These are phyloP conservation scores for Grosmannia clavigera DNA, from an alignment of 2,329 filamentous ascomycete species.

Conservation along the genomic window DNA sequence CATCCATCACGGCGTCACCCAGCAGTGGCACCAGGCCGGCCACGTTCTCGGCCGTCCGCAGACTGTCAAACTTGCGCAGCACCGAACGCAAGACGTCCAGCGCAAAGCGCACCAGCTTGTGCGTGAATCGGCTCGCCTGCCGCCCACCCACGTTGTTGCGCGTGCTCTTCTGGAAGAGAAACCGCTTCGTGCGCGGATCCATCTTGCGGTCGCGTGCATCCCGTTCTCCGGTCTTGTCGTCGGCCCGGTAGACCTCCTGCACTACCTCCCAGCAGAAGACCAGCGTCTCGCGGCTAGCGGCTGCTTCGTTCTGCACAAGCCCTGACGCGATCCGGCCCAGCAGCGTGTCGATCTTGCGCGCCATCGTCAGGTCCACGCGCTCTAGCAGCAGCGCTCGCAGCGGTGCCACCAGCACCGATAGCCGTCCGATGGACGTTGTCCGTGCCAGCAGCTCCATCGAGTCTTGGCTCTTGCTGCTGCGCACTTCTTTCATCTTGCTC, in stretches of 20 bases:
- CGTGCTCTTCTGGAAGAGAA: constrained; percentile 67
- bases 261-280: constrained; percentile 93
- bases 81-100: constrained; percentile 76
- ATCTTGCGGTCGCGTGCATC: constrained; percentile 21
- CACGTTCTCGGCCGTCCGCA: constrained; percentile 70
- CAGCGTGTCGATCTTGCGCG: constrained; percentile 83
- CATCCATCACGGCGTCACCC: constrained; percentile 71
- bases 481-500: constrained; percentile 93
- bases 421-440: constrained; percentile 60
- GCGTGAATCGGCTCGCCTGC: constrained; percentile 63
- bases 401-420: constrained; percentile 66
- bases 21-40: constrained; percentile 79
- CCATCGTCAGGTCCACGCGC: constrained; percentile 69
- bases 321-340: constrained; percentile 74
- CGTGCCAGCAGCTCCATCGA: constrained; percentile 89
- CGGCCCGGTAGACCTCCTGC: constrained; percentile 59
- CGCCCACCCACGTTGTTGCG: constrained; percentile 58
- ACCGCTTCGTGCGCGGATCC: constrained; percentile 54
- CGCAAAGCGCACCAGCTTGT: constrained; percentile 81
- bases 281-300: constrained; percentile 70
- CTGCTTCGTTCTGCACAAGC: constrained; percentile 67
- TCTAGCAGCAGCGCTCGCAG: constrained; percentile 68
- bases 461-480: constrained; percentile 95
- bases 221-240: neutral
- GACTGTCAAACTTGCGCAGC: constrained; percentile 71